Base-by-base conservation (phyloP, 2,329 filamentous ascomycete species). In the Volutella citrinella region DNA sequence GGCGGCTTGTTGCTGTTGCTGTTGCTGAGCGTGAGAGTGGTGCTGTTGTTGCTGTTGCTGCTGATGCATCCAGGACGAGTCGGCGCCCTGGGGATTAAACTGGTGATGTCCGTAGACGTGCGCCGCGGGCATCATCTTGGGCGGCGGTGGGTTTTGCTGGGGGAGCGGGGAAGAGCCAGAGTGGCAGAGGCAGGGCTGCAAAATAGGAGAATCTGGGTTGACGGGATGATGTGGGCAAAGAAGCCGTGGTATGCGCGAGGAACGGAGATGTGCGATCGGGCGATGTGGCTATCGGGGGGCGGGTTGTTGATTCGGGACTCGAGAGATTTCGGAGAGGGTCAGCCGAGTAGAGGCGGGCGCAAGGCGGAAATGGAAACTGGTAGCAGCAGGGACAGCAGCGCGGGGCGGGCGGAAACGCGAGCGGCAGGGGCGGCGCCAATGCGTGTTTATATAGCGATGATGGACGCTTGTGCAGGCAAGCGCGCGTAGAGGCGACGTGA, bases 51-150 rank as follows among this genome's bases (percentile, higher is more conserved):
- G 20, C 20, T 22, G 20, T 12, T 73, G 67, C 58, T 82, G 78
- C 57, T 80, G 77, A 49, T 84, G 79, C 71, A 84, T 77, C 80
- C 81, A 84, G 55, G 76, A 65, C 46, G 76, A 72, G 40, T 82
- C 78, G 28, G 67, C 49, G 32, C 49, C 66, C 56, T 82, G 79
- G 31, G 72, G 74, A 48, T 75, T 74, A 55, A 81, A 81, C 51
- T 82, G 78, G 53, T 81, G 80, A 55, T 84, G 80, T 44, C 76
- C 78, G 62, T 82, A 84, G 54, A 82, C 70, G 61, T 80, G 78
- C 51, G 75, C 67, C 55, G 75, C 72, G 41, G 73, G 74, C 68
- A 82, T 76, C 78, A 82, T 82, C 49, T 61, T 69, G 54, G 51
- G 51, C 44, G 38, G 42, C 36, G 30, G 38, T 44, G 39, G 40